Evolutionary conservation across 176 grass and related monocot genomes (phyloP).

Genomic region (Panicum miliaceum): DNA sequence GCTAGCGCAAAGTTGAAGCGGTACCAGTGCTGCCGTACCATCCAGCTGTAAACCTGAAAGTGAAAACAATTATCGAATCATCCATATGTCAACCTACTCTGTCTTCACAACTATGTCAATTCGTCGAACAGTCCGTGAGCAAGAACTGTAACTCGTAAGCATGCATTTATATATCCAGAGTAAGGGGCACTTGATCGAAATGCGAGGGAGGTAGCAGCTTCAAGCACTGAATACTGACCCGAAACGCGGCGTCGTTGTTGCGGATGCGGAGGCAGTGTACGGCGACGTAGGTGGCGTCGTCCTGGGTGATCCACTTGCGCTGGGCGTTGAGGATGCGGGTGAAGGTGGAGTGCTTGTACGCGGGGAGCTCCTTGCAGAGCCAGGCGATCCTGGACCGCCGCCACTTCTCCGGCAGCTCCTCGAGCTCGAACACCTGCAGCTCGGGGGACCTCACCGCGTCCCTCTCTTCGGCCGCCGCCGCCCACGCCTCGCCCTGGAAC

Average conservation of each 20-base stretch:
- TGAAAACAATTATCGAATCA: conserved; percentile 56
- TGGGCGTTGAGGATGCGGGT: conserved; percentile 97
- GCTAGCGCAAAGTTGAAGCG: conserved; percentile 82
- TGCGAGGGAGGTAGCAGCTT: not conserved
- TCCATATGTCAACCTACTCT: conserved; percentile 31
- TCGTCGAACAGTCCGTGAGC: conserved; percentile 32
- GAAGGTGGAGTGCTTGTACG: conserved; percentile 88
- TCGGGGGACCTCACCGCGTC: conserved; percentile 67
- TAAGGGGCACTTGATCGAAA: conserved; percentile 40
- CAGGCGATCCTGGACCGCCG: conserved; percentile 89
- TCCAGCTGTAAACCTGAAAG: conserved; percentile 97
- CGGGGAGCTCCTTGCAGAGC: conserved; percentile 99
- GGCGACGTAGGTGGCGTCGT: conserved; percentile 83
- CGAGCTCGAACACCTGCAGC: conserved; percentile 74
- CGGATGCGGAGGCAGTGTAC: conserved; percentile 92
- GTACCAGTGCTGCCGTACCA: conserved; percentile 88
- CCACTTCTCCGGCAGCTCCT: conserved; percentile 95
- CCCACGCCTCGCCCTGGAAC: conserved; percentile 52
- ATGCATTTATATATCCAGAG: no score
- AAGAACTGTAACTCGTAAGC: not conserved
- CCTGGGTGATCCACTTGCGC: conserved; percentile 89
- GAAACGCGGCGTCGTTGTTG: conserved; percentile 84
- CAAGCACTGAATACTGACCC: conserved; percentile 53
- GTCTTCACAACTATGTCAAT: conserved; percentile 21
- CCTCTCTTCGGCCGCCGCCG: conserved; percentile 50